Percentiles rank a stretch among this genome's conserved stretches.
Conservation (phyloP, 805 yeast genomes). For the Lipomyces spencermartinsiae region DNA sequence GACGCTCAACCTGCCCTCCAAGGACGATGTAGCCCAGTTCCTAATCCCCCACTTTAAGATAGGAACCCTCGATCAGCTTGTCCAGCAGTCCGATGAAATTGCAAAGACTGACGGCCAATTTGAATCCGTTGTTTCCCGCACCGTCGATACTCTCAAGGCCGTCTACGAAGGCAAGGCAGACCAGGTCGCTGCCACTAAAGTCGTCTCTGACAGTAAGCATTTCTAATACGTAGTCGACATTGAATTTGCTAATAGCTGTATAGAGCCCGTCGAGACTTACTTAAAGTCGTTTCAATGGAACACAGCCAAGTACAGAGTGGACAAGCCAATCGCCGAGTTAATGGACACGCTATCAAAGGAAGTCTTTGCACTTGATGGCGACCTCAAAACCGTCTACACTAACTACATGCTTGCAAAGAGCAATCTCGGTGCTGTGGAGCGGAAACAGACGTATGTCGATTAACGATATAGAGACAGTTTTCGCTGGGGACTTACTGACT, state of each 20-base stretch:
- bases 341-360: slow-evolving; percentile 74
- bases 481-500: neutral
- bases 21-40: slow-evolving; percentile 61
- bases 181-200: slow-evolving; percentile 56
- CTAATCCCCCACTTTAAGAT: slow-evolving; percentile 85
- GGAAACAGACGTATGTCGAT: slow-evolving; percentile 66
- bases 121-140: slow-evolving; percentile 69
- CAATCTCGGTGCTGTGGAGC: slow-evolving; percentile 82
- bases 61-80: slow-evolving; percentile 91
- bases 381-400: slow-evolving; percentile 76
- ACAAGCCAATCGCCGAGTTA: slow-evolving; percentile 79
- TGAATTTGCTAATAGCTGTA: neutral
- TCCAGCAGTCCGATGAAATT: slow-evolving; percentile 89
- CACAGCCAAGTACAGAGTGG: slow-evolving; percentile 81
- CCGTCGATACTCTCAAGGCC: slow-evolving; percentile 70
- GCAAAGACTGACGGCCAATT: slow-evolving; percentile 82
- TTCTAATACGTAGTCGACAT: neutral
- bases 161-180: slow-evolving; percentile 54
- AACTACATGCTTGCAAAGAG: slow-evolving; percentile 83
- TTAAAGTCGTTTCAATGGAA: slow-evolving; percentile 86
- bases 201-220: slow-evolving; percentile 54
- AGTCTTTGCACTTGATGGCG: slow-evolving; percentile 81
- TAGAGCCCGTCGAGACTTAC: slow-evolving; percentile 62
- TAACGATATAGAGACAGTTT: neutral
- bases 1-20: slow-evolving; percentile 52